A percentile compares a stretch with the other conserved stretches of the same genome.
Evolutionary conservation across 768 basidiomycete genomes (phyloP).

Genomic region (Russula sp.): DNA sequence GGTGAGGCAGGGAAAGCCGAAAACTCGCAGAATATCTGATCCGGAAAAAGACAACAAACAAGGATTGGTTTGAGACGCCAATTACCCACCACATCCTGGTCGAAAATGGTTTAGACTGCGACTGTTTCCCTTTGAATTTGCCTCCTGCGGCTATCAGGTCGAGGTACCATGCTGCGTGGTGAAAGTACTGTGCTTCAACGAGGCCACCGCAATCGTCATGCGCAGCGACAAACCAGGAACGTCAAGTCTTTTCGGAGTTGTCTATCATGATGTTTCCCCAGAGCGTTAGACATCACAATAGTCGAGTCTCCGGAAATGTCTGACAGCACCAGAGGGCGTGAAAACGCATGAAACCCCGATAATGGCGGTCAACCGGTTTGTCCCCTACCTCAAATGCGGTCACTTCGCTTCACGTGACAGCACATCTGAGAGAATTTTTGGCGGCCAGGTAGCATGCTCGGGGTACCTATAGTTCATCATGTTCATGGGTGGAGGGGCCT

Average conservation of each 20-base stretch:
- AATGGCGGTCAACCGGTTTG: neutral
- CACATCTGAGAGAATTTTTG: neutral
- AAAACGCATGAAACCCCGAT: neutral
- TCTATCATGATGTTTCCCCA: neutral
- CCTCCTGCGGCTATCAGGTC: neutral
- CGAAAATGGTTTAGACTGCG: conserved; percentile 18
- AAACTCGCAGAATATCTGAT: conserved; percentile 5
- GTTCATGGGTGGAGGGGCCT: neutral
- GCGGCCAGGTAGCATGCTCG: too few relatives aligned
- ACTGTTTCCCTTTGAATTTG: neutral
- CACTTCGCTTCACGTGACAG: neutral
- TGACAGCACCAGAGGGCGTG: neutral
- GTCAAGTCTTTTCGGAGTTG: conserved; percentile 9
- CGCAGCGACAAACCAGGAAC: neutral
- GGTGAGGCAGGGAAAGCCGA: conserved; percentile 16
- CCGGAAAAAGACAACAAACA: conserved; percentile 8
- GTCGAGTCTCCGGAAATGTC: neutral
- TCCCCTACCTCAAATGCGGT: neutral
- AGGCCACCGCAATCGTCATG: conserved; percentile 4
- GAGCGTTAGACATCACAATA: neutral
- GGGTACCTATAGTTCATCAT: too few relatives aligned
- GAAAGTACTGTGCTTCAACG: neutral
- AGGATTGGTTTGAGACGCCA: neutral
- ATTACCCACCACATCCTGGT: conserved; percentile 4
- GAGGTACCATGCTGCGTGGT: neutral